Evolutionary conservation across 495 filamentous ascomycete species (phyloP).

Genomic region (Hyaloscypha hepaticicola): DNA sequence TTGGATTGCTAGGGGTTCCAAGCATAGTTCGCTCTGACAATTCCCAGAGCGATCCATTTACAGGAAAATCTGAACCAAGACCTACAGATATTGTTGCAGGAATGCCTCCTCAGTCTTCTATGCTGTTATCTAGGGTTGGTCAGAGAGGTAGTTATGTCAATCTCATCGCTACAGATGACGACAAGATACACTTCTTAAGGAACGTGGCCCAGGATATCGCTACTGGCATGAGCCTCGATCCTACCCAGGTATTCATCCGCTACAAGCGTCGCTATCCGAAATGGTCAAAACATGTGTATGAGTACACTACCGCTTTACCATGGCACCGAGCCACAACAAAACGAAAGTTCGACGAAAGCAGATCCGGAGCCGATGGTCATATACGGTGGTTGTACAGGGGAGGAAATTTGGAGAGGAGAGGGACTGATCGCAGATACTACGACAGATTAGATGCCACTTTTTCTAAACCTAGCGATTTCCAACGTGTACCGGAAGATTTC

Average conservation of each 20-base stretch:
- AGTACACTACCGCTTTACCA: neutral
- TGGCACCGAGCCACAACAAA: neutral
- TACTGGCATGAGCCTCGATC: neutral
- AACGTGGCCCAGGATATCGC: neutral
- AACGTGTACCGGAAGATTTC: too few species aligned
- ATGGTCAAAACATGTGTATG: neutral
- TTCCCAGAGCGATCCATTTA: too few species aligned
- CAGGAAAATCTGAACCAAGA: too few species aligned
- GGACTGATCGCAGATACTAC: too few species aligned
- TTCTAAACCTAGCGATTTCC: too few species aligned
- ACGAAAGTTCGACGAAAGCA: too few species aligned
- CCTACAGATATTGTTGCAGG: neutral
- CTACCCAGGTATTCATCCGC: neutral
- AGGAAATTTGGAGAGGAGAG: too few species aligned
- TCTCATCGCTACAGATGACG: neutral
- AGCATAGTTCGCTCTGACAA: too few species aligned
- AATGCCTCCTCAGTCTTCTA: neutral
- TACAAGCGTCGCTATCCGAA: conserved; percentile 1
- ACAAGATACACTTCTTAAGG: neutral
- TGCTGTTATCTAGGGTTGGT: neutral
- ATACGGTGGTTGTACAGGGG: too few species aligned
- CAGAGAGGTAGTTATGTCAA: neutral
- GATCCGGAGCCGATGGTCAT: too few species aligned
- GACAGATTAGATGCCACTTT: too few species aligned
- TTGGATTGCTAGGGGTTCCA: too few species aligned